These are phyloP conservation scores for Colletotrichum gloeosporioides DNA, from an alignment of 2,329 filamentous ascomycete species.

Conservation along the genomic window DNA sequence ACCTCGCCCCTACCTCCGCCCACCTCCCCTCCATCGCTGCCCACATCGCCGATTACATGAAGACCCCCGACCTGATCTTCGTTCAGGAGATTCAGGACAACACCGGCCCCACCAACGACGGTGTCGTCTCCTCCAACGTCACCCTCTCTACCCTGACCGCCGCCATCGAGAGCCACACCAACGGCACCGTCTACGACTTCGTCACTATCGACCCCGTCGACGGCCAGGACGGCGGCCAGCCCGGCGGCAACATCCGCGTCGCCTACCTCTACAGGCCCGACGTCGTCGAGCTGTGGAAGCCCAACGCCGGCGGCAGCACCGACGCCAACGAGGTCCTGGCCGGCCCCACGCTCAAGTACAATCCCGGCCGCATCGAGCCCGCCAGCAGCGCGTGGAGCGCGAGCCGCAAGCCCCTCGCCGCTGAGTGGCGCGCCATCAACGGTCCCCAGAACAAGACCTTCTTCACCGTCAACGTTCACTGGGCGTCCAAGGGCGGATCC, in stretches of 20 bases:
- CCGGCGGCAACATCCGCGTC: conserved; percentile 74
- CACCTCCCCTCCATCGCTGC: conserved; percentile 64
- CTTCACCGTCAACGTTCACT: conserved; percentile 77
- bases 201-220: conserved; percentile 64
- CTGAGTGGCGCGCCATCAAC: conserved; percentile 66
- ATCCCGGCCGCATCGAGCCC: conserved; percentile 72
- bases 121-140: conserved; percentile 57
- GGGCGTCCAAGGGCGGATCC: conserved; percentile 69
- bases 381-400: conserved; percentile 61
- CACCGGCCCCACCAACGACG: conserved; percentile 65
- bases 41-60: conserved; percentile 70
- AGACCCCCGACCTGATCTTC: conserved; percentile 69
- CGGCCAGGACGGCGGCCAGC: conserved; percentile 67
- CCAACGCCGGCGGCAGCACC: conserved; percentile 58
- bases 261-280: conserved; percentile 73
- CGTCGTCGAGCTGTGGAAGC: conserved; percentile 62
- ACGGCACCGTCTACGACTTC: conserved; percentile 60
- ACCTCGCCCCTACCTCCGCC: conserved; percentile 61
- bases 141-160: conserved; percentile 62
- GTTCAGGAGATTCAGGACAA: conserved; percentile 76
- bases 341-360: conserved; percentile 66
- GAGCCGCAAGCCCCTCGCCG: conserved; percentile 71
- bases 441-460: conserved; percentile 56
- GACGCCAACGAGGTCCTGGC: conserved; percentile 63
- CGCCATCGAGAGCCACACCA: conserved; percentile 52